Conservation (phyloP, 805 yeast genomes). For the Yarrowia yakushimensis region DNA sequence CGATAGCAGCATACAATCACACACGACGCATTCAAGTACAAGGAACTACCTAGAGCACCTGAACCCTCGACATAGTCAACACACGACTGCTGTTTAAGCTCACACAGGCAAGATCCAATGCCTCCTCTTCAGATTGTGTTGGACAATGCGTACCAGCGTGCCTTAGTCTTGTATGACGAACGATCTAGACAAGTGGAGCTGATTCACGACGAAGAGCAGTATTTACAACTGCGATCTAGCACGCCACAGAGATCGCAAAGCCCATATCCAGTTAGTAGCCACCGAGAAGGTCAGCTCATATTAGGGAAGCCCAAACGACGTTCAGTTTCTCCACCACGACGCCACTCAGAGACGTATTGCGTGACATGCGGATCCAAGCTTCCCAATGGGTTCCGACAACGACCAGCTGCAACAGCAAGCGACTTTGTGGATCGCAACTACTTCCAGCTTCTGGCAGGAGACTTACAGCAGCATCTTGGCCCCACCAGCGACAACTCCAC, state of each 20-base stretch:
- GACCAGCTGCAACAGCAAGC: neutral
- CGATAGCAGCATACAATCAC: neutral
- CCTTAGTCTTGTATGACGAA: slow-evolving; percentile 13
- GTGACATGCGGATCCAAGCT: slow-evolving; percentile 11
- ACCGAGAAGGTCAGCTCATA: neutral
- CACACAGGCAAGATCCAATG: neutral
- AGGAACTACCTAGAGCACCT: neutral
- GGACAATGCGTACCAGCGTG: slow-evolving; percentile 21
- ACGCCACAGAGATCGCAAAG: slow-evolving; percentile 10
- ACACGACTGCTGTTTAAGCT: neutral
- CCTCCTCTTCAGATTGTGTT: slow-evolving; percentile 12
- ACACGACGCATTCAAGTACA: neutral
- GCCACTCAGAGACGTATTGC: slow-evolving; percentile 4
- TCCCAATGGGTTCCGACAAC: neutral
- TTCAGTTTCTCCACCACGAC: neutral
- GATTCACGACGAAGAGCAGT: slow-evolving; percentile 18
- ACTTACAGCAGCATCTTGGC: neutral
- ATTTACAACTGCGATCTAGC: neutral
- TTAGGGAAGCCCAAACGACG: neutral
- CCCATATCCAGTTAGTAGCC: neutral
- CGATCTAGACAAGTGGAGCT: neutral
- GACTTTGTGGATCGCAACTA: slow-evolving; percentile 13
- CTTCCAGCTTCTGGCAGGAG: slow-evolving; percentile 17
- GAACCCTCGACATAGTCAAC: neutral
- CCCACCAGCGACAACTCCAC: neutral